Base-by-base conservation (phyloP, 2,329 filamentous ascomycete species). In the Penicillium polonicum region DNA sequence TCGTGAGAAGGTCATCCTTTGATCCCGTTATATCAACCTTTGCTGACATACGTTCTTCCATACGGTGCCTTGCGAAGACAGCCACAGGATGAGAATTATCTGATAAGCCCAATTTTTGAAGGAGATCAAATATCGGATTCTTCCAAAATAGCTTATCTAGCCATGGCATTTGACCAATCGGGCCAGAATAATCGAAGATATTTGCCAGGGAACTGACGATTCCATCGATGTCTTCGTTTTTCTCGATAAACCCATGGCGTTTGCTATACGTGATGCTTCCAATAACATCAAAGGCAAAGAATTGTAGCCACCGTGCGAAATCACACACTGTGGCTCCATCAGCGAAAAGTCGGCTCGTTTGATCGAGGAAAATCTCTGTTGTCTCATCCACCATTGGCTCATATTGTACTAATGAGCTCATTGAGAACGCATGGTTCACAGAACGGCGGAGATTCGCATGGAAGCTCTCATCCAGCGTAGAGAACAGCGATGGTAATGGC, bases 231-330 rank as follows among this genome's bases (percentile, higher is more conserved):
- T 93, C 90, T 68, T 88, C 81, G 58, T 90, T 88, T 67, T 83
- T 82, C 72, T 92, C 89, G 1, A 93, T 76, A 64, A 92, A 92
- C 0, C 90, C 90, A 59, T 91, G 83, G 0, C 88, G 81, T 72
- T 91, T 90, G 72, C 85, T 87, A 75, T 89, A 92, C 0, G 89
- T 91, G 66, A 92, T 84, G 60, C 90, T 87, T 6, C 88, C 88
- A 60, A 91, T 91, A n/a, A 92, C 89, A 68, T 92, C 90, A 67
- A 92, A 92, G 0, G 90, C 90, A 65, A 90, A 92, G 70, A 87
- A 92, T 68, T 92, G 89, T 57, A 92, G 76, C 89, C 89, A 92
- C 6, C 59, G 46, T 19, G 61, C 56, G 39, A 71, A 68, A 31
- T 68, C 58, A 50, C 64, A 68, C 9, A 58, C 49, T 17, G 60